A percentile compares a stretch with the other conserved stretches of the same genome.
These are phyloP conservation scores for Diplodia sapinea DNA, from an alignment of 2,329 filamentous ascomycete genomes.

Conservation along the genomic window DNA sequence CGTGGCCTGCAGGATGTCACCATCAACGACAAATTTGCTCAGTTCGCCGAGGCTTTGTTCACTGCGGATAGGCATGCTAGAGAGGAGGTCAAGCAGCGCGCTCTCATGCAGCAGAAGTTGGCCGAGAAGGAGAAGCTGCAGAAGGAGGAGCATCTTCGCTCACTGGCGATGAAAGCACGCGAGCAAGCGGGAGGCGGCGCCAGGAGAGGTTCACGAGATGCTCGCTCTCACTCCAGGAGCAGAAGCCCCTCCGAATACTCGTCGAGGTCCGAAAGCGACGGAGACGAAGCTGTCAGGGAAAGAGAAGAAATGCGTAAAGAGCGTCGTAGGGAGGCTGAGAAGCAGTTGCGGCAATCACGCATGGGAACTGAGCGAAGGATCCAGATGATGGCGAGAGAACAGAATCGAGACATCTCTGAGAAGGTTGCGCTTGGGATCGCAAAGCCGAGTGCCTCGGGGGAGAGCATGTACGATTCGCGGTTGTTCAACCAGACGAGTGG, in stretches of 20 bases:
- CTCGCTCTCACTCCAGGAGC: constrained; percentile 45
- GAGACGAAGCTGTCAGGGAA: constrained; percentile 74
- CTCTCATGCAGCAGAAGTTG: constrained; percentile 92
- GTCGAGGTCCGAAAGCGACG: constrained; percentile 58
- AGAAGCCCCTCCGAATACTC: constrained; percentile 52
- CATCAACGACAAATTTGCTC: constrained; percentile 98
- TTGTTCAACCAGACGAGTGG: constrained; percentile 94
- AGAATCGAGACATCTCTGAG: constrained; percentile 95
- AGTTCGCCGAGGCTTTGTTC: constrained; percentile 91
- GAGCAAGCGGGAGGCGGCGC: constrained; percentile 70
- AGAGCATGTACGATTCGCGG: constrained; percentile 96
- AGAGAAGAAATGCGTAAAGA: constrained; percentile 80
- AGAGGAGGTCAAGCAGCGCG: constrained; percentile 91
- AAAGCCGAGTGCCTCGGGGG: constrained; percentile 88
- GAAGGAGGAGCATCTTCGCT: constrained; percentile 89
- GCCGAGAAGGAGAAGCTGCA: constrained; percentile 95
- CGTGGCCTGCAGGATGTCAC: constrained; percentile 89
- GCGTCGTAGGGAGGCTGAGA: constrained; percentile 79
- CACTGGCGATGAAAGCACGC: constrained; percentile 87
- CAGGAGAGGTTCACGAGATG: constrained; percentile 8
- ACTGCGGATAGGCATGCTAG: constrained; percentile 93
- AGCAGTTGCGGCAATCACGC: constrained; percentile 87
- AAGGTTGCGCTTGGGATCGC: constrained; percentile 94
- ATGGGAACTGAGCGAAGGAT: constrained; percentile 94
- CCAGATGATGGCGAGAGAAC: constrained; percentile 91